Evolutionary conservation across 805 yeast species (phyloP), one percentile per base, ranked within the genome.

Genomic region (Citeromyces nyonsensis): DNA sequence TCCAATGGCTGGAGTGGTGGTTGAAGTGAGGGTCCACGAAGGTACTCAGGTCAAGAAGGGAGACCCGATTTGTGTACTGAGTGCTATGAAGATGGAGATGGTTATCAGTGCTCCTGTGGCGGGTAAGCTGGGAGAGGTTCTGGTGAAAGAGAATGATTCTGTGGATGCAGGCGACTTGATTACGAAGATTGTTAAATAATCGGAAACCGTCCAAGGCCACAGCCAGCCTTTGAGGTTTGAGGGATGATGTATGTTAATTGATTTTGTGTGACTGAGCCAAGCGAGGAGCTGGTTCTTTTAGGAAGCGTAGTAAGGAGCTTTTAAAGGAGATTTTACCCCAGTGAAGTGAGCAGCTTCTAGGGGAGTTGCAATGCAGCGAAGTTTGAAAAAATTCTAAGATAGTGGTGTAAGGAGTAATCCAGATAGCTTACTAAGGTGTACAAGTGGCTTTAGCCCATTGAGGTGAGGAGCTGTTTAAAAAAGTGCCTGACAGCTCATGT

Each of bases 11-110:
- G 98, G 98, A 63, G 96, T 86, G 41, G 83, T 88, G 39, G 83
- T 88, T 41, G 98, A 91, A 60, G 81, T 86, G 34, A 82, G 94
- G 51, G 84, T 85, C 40, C 82, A 84, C 63, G 71, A 73, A 44
- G 95, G 93, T 38, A 68, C 75, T 33, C 79, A 78, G 42, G 94
- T 91, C 42, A 84, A 83, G 71, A 88, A 88, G 72, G 98, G 98
- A 43, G 94, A 88, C 52, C 86, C 95, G 24, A 56, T 88, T 41
- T 93, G 94, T 39, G 94, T 88, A 15, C 68, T 88, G 52, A 74
- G 88, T 52, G 98, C 98, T 41, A 88, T 88, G 98, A 88, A 88
- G 73, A 88, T 88, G 98, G 98, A 91, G 65, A 91, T 91, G 96
- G 94, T 91, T 33, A 86, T 88, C 46, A 72, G 84, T 53, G 88